phyloP scores from a whole-genome alignment of 2,329 filamentous ascomycete species.

The Macrophomina phaseolina region DNA sequence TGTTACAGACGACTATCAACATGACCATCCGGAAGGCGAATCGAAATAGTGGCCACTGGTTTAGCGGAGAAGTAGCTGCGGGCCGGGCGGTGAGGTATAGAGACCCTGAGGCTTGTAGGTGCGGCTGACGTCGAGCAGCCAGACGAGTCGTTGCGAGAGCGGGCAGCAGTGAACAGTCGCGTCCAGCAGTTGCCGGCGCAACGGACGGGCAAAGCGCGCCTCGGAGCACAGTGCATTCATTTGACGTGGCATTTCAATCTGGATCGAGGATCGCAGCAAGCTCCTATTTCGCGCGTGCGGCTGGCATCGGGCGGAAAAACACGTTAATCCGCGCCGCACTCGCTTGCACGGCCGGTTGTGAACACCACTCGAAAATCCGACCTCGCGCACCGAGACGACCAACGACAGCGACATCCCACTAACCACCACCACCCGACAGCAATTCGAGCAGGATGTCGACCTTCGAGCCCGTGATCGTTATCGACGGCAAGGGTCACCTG shows the following conservation, averaged over 20 bases:
- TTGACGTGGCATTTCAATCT: conserved; percentile 8
- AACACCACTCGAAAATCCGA: conserved; percentile 25
- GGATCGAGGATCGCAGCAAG: conserved; percentile 14
- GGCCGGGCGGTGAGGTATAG: not conserved
- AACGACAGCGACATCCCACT: conserved; percentile 29
- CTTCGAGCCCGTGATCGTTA: conserved; percentile 80
- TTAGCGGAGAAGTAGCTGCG: not conserved
- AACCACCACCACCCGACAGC: conserved; percentile 28
- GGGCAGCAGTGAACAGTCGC: not conserved
- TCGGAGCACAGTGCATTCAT: not conserved
- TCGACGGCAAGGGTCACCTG: conserved; percentile 99
- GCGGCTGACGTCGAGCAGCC: not conserved
- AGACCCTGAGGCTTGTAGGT: too few species aligned
- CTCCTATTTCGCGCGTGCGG: conserved; percentile 21
- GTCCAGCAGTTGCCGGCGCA: not conserved
- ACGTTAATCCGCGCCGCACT: conserved; percentile 14
- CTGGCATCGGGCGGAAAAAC: conserved; percentile 12
- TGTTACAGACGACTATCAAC: too few species aligned
- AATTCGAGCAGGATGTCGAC: conserved; percentile 63
- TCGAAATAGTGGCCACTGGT: not conserved
- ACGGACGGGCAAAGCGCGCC: not conserved
- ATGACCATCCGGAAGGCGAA: too few species aligned
- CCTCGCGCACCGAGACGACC: conserved; percentile 27
- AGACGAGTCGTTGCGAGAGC: not conserved
- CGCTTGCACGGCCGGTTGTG: conserved; percentile 22